Percentiles rank a stretch among this genome's conserved stretches.
These are phyloP conservation scores for Mycena citricolor DNA, from an alignment of 1,284 basidiomycete species.

Conservation along the genomic window DNA sequence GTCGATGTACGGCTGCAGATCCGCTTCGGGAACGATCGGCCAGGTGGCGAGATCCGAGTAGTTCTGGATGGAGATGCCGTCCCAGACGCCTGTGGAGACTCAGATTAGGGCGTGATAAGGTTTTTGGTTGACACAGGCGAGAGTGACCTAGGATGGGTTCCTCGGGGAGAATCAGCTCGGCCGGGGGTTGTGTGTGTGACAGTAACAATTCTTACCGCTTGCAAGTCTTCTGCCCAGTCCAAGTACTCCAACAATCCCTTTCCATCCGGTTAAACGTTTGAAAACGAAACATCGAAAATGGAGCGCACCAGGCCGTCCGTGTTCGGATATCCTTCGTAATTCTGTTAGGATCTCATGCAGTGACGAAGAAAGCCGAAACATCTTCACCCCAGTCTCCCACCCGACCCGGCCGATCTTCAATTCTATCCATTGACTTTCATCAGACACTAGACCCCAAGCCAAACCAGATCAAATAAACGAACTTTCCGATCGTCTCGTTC, in stretches of 20 bases:
- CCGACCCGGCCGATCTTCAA: no score
- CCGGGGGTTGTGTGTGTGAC: no score
- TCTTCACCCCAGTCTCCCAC: conserved; percentile 35
- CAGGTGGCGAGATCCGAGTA: conserved; percentile 35
- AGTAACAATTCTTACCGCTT: conserved; percentile 26
- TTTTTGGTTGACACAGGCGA: conserved; percentile 11
- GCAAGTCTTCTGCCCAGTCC: conserved; percentile 40
- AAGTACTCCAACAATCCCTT: conserved; percentile 43
- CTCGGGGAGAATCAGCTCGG: conserved; percentile 14
- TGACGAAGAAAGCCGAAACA: background rate
- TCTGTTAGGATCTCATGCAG: background rate
- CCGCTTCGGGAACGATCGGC: conserved; percentile 44
- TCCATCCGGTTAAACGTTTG: conserved; percentile 7
- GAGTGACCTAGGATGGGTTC: conserved; percentile 31
- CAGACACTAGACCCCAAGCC: no score
- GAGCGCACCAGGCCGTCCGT: conserved; percentile 38
- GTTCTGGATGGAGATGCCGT: conserved; percentile 35
- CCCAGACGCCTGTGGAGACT: conserved; percentile 35
- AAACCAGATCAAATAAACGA: no score
- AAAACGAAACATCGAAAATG: background rate
- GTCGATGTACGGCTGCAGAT: conserved; percentile 66
- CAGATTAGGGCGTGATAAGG: no score
- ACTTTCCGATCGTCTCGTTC: conserved; percentile 57
- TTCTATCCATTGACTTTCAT: no score
- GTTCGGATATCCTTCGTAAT: conserved; percentile 34